These are phyloP conservation scores for Pyrrhoderma noxium DNA, from an alignment of 1,284 basidiomycete species.

Conservation along the genomic window DNA sequence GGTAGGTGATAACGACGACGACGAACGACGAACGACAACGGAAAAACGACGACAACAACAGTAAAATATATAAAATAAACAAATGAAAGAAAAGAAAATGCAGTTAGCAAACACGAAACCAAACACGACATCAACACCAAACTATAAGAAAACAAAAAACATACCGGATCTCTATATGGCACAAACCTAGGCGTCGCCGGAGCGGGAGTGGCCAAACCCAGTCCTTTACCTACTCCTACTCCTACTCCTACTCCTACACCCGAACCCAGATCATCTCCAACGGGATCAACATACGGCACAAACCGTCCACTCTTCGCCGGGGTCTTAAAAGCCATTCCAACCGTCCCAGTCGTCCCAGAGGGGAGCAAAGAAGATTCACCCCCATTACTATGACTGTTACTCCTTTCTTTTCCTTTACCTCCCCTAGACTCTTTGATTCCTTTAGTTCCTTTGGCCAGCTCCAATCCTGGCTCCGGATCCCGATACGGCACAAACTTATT, in stretches of 20 bases:
- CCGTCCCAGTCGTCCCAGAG: conserved; percentile 18
- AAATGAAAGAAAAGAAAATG: neutral
- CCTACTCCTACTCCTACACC: too few relatives aligned
- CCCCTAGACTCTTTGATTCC: too few relatives aligned
- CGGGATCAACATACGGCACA: conserved; percentile 10
- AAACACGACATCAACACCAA: neutral
- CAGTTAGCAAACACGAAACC: neutral
- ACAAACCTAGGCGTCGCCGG: conserved; percentile 51
- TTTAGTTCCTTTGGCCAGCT: too few relatives aligned
- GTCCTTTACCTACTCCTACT: too few relatives aligned
- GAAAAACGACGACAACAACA: too few relatives aligned
- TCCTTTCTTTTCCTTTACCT: too few relatives aligned
- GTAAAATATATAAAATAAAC: too few relatives aligned
- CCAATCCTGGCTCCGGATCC: conserved; percentile 14
- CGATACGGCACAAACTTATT: conserved; percentile 14
- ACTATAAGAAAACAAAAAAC: conserved; percentile 18
- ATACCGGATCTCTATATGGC: conserved; percentile 63
- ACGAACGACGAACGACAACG: too few relatives aligned
- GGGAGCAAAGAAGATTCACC: too few relatives aligned
- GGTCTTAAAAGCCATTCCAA: too few relatives aligned
- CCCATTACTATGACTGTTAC: too few relatives aligned
- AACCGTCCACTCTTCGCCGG: conserved; percentile 20
- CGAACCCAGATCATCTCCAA: conserved; percentile 17
- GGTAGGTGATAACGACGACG: too few relatives aligned
- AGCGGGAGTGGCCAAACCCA: conserved; percentile 15